Conservation (phyloP, 352 stramenopile species). For the Phytophthora meadii region DNA sequence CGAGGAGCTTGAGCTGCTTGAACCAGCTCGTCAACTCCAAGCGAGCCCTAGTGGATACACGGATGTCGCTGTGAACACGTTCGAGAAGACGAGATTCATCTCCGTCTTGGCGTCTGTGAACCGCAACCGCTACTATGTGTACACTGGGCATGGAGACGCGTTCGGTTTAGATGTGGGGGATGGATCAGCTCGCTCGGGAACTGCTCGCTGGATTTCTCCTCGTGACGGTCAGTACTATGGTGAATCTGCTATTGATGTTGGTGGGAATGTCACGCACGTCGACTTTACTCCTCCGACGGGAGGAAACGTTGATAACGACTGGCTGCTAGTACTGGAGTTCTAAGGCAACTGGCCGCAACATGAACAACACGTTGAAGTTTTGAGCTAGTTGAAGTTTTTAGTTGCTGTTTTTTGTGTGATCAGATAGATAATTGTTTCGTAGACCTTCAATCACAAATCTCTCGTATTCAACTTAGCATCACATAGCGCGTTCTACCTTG, state of each 20-base stretch:
- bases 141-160: slow-evolving; percentile 25
- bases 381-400: no score
- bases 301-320: slow-evolving; percentile 24
- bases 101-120: slow-evolving; percentile 13
- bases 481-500: background rate
- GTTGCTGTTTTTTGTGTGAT: no score
- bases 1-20: slow-evolving; percentile 1
- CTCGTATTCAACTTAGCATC: no score
- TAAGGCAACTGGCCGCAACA: background rate
- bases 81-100: slow-evolving; percentile 24
- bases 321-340: slow-evolving; percentile 23
- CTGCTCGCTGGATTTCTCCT: slow-evolving; percentile 18
- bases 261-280: slow-evolving; percentile 5
- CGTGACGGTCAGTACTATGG: slow-evolving; percentile 24
- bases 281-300: slow-evolving; percentile 24
- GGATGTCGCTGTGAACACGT: slow-evolving; percentile 16
- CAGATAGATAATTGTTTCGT: background rate
- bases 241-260: slow-evolving; percentile 3
- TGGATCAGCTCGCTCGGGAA: slow-evolving; percentile 11
- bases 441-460: background rate
- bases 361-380: no score
- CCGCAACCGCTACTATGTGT: slow-evolving; percentile 18
- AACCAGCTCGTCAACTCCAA: slow-evolving; percentile 16
- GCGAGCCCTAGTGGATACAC: slow-evolving; percentile 6
- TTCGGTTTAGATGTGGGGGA: slow-evolving; percentile 16